phyloP scores from a whole-genome alignment of 179 eudicot genomes.

The Kewa caespitosa region DNA sequence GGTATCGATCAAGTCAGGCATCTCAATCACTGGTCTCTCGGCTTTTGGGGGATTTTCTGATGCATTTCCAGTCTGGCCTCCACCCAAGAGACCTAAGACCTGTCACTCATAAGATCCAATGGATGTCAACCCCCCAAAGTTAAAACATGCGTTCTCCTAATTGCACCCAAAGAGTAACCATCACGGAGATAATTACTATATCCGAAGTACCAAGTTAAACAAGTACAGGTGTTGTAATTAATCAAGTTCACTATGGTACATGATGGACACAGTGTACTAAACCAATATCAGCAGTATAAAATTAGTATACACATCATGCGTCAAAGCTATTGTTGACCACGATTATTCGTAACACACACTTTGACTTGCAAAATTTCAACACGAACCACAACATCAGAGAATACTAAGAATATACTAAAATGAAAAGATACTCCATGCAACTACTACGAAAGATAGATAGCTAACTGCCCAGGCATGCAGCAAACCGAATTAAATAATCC shows the following conservation, averaged over 20 bases:
- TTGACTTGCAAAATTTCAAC: neutral
- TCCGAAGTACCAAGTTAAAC: neutral
- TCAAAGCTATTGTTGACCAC: neutral
- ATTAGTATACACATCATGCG: neutral
- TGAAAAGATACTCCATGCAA: neutral
- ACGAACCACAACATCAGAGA: neutral
- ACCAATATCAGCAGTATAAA: neutral
- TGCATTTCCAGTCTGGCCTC: constrained; percentile 44
- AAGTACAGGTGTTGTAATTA: neutral
- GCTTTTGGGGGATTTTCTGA: constrained; percentile 41
- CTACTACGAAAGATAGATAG: neutral
- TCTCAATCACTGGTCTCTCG: constrained; percentile 42
- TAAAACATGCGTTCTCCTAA: neutral
- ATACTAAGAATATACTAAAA: too few species aligned
- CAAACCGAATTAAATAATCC: too few species aligned
- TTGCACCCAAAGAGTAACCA: neutral
- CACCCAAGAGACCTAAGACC: constrained; percentile 75
- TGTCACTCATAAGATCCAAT: constrained; percentile 32
- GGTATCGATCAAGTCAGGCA: constrained; percentile 90
- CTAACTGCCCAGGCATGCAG: neutral
- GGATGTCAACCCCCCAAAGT: neutral
- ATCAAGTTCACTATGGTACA: neutral
- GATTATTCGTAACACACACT: neutral
- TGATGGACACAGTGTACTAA: neutral
- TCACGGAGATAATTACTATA: neutral